Percentiles rank a stretch among this genome's conserved stretches.
Evolutionary conservation across 306 rosid species (phyloP).

Genomic region (Fagus sylvatica): DNA sequence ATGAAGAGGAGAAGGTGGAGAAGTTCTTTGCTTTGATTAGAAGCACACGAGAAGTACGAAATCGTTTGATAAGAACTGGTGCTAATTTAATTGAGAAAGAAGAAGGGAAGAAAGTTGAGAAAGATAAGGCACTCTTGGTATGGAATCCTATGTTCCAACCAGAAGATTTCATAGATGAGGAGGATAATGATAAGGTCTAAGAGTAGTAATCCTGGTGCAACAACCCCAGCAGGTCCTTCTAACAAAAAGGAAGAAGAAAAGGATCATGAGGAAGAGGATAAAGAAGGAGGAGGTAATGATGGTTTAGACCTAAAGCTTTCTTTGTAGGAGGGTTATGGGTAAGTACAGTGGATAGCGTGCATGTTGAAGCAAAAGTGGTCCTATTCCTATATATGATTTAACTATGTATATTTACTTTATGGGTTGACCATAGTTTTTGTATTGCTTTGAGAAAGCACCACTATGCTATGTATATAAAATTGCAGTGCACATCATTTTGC

Average conservation of each 20-base stretch:
- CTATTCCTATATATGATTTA: too few species aligned
- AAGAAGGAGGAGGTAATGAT: conserved; percentile 34
- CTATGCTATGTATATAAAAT: neutral
- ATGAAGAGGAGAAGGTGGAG: conserved; percentile 63
- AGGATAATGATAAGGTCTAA: conserved; percentile 4
- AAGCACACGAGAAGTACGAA: conserved; percentile 55
- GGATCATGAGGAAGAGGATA: conserved; percentile 9
- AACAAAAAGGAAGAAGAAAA: conserved; percentile 15
- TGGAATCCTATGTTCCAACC: conserved; percentile 77
- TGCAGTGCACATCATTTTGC: neutral
- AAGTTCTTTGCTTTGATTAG: conserved; percentile 68
- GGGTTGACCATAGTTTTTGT: neutral
- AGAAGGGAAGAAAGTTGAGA: neutral
- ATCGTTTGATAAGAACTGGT: conserved; percentile 24
- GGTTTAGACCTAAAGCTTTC: conserved; percentile 69
- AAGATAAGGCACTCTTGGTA: conserved; percentile 18
- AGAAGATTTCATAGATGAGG: conserved; percentile 62
- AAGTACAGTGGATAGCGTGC: neutral
- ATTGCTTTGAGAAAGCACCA: neutral
- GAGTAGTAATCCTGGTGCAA: neutral
- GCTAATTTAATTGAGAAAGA: conserved; percentile 17
- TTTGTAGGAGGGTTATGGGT: conserved; percentile 30
- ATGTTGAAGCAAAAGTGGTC: neutral
- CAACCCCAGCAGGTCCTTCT: conserved; percentile 30
- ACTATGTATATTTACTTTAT: too few species aligned